Conservation (phyloP, 2,329 filamentous ascomycete species). For the Scedosporium dehoogii region DNA sequence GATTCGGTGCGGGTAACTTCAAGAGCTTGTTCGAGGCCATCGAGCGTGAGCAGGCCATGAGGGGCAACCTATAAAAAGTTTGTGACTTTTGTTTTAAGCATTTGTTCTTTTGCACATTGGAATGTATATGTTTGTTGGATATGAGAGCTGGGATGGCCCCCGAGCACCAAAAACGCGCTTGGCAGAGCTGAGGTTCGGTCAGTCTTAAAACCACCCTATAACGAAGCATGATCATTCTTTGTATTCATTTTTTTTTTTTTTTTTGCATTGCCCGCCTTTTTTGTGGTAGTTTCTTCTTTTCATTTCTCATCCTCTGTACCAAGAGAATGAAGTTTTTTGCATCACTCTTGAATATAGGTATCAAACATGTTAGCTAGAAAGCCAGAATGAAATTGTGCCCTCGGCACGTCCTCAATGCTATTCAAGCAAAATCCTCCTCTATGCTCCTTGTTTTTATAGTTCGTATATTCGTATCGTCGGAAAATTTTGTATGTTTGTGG, state of each 20-base stretch:
- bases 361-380: not conserved
- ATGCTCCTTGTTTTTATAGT: not conserved
- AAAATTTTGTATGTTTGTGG: not conserved
- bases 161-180: too few species aligned
- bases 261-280: not conserved
- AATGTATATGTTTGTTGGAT: not conserved
- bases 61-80: slow-evolving; percentile 62
- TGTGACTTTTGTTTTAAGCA: not conserved
- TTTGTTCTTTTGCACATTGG: not conserved
- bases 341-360: not conserved
- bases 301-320: not conserved
- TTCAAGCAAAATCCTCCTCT: not conserved
- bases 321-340: not conserved
- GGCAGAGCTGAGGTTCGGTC: not conserved
- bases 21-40: slow-evolving; percentile 93
- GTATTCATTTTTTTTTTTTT: not conserved
- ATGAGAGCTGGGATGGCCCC: too few species aligned
- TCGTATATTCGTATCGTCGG: not conserved
- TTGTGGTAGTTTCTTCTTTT: not conserved
- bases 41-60: slow-evolving; percentile 78
- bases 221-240: not conserved
- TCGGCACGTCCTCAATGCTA: not conserved
- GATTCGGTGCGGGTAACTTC: slow-evolving; percentile 93
- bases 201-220: not conserved
- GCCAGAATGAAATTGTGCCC: not conserved